Percentiles rank a stretch among this genome's conserved stretches.
These are phyloP conservation scores for Chondrostereum purpureum DNA, from an alignment of 1,284 basidiomycete genomes.

Conservation along the genomic window DNA sequence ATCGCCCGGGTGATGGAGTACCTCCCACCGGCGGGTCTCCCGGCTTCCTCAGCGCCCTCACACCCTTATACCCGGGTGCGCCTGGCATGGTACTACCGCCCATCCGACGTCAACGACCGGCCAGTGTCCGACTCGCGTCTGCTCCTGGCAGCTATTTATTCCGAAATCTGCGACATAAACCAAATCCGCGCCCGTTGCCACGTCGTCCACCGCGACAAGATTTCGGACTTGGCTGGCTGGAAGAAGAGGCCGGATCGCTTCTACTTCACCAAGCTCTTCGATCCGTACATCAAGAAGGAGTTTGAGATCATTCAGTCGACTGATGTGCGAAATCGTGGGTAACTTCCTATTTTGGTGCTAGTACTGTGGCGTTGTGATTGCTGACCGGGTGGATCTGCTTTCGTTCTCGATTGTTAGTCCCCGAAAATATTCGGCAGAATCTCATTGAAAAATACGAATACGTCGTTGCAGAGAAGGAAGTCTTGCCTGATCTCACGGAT, in stretches of 20 bases:
- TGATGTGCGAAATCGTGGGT: constrained; percentile 85
- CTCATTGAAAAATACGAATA: constrained; percentile 88
- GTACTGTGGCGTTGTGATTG: constrained; percentile 7
- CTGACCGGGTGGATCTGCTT: constrained; percentile 12
- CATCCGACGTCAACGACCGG: constrained; percentile 81
- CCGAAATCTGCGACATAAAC: constrained; percentile 88
- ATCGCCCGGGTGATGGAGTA: constrained; percentile 96
- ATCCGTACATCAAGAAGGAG: constrained; percentile 97
- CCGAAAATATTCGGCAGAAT: constrained; percentile 69
- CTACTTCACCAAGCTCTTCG: constrained; percentile 91
- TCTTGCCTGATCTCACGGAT: constrained; percentile 87
- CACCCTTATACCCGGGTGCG: constrained; percentile 75
- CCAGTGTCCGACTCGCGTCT: constrained; percentile 83
- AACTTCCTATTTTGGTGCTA: constrained; percentile 14
- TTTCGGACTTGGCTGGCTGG: constrained; percentile 90
- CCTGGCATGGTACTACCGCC: constrained; percentile 90
- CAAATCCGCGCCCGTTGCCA: constrained; percentile 89
- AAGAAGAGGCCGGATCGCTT: constrained; percentile 93
- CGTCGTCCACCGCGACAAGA: constrained; percentile 91
- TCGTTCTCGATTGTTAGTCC: too few species aligned
- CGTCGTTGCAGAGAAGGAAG: constrained; percentile 89
- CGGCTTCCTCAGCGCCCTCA: constrained; percentile 38
- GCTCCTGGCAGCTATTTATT: constrained; percentile 91
- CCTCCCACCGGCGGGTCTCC: constrained; percentile 49
- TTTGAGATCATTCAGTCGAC: constrained; percentile 91